Evolutionary conservation across 768 basidiomycete species (phyloP).

Genomic region (Boletellus ananas): DNA sequence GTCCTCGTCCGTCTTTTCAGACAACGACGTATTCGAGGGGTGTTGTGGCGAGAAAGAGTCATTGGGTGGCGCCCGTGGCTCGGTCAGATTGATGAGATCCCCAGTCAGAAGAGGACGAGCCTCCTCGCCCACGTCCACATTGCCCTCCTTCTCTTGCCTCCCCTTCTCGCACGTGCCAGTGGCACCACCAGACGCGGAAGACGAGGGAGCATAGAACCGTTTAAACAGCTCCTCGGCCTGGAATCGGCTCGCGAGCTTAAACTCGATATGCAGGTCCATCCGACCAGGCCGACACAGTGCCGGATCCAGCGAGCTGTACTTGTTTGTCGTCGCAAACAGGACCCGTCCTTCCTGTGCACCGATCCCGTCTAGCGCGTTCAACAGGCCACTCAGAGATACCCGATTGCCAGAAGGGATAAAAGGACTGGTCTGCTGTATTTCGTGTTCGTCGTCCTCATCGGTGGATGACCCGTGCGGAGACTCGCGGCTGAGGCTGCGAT

Average conservation of each 20-base stretch:
- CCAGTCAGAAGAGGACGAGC: too few relatives aligned
- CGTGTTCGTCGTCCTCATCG: not conserved
- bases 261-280: constrained; percentile 77
- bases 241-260: constrained; percentile 63
- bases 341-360: constrained; percentile 81
- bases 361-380: constrained; percentile 78
- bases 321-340: constrained; percentile 76
- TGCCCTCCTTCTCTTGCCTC: too few relatives aligned
- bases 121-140: too few relatives aligned
- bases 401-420: constrained; percentile 25
- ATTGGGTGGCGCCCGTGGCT: not conserved
- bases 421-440: constrained; percentile 4
- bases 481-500: constrained; percentile 39
- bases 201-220: constrained; percentile 57
- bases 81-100: constrained; percentile 11
- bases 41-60: too few relatives aligned
- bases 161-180: not conserved
- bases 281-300: constrained; percentile 76
- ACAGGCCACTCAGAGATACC: constrained; percentile 67
- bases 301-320: constrained; percentile 63
- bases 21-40: not conserved
- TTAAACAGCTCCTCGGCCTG: constrained; percentile 65
- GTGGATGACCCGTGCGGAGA: not conserved
- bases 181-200: not conserved
- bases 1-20: constrained; percentile 17